phyloP scores from a whole-genome alignment of 1,284 basidiomycete species.

The Apiotrichum akiyoshidainum region DNA sequence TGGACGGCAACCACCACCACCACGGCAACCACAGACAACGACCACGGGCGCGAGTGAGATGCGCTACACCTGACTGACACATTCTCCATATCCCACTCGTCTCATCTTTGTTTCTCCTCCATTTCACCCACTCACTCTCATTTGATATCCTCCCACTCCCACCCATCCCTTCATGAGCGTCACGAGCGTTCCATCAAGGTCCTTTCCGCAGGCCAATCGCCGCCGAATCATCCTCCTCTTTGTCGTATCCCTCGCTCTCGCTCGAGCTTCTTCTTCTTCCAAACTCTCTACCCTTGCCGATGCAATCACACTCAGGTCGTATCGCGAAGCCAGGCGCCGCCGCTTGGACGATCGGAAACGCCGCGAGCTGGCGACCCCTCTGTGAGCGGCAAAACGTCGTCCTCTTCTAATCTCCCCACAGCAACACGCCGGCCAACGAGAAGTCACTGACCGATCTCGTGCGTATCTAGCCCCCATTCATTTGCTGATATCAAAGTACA shows the following conservation, averaged over 20 bases:
- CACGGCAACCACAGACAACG: too few species aligned
- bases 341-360: constrained; percentile 31
- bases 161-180: constrained; percentile 9
- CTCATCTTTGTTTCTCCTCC: too few species aligned
- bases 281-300: constrained; percentile 15
- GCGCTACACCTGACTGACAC: too few species aligned
- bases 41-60: too few species aligned
- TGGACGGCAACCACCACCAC: too few species aligned
- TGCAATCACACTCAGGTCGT: constrained; percentile 25
- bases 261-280: constrained; percentile 6
- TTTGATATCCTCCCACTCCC: too few species aligned
- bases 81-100: too few species aligned
- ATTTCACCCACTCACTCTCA: too few species aligned
- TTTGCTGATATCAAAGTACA: constrained; percentile 32
- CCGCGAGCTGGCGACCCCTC: constrained; percentile 43
- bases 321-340: constrained; percentile 28
- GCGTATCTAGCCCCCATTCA: constrained; percentile 10
- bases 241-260: constrained; percentile 17
- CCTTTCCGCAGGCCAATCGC: constrained; percentile 16
- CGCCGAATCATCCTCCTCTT: constrained; percentile 19
- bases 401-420: constrained; percentile 7
- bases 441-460: constrained; percentile 51
- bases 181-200: constrained; percentile 17
- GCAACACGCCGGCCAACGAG: constrained; percentile 50
- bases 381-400: constrained; percentile 27